Percentiles rank a stretch among this genome's conserved stretches.
Conservation (phyloP, 306 rosid species). For the Begonia masoniana region DNA sequence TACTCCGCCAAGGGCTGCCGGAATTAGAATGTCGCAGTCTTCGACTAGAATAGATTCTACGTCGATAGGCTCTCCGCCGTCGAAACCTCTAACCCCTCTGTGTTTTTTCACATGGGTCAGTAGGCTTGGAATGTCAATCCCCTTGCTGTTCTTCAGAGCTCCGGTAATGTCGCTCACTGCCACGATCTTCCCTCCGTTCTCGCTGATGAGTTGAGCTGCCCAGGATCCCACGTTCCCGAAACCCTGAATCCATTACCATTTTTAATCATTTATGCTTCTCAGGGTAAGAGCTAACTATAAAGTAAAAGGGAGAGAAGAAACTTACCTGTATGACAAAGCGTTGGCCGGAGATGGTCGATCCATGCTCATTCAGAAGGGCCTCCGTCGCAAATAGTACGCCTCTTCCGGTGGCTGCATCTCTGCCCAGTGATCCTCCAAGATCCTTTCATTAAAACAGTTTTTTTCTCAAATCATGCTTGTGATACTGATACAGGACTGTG, state of each 20-base stretch:
- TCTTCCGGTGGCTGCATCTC: conserved; percentile 92
- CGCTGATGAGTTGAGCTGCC: conserved; percentile 72
- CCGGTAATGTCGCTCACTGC: conserved; percentile 87
- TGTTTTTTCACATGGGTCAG: conserved; percentile 43
- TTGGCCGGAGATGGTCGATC: conserved; percentile 71
- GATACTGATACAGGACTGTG: not conserved
- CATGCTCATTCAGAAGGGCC: conserved; percentile 72
- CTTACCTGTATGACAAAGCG: conserved; percentile 74
- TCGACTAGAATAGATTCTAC: conserved; percentile 50
- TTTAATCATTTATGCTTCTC: too few species aligned
- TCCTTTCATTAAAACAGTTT: conserved; percentile 25
- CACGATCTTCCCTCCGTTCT: conserved; percentile 75
- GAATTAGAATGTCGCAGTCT: conserved; percentile 75
- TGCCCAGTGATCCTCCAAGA: conserved; percentile 86
- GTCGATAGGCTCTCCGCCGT: conserved; percentile 53
- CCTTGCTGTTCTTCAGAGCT: conserved; percentile 60
- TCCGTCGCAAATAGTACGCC: conserved; percentile 87
- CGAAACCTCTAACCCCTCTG: conserved; percentile 57
- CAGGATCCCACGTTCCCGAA: conserved; percentile 94
- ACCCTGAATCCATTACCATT: conserved; percentile 31
- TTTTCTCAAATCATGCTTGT: too few species aligned
- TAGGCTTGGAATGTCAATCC: conserved; percentile 63
- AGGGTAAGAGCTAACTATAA: too few species aligned
- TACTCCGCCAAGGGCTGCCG: conserved; percentile 99
- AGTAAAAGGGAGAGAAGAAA: not conserved